Conservation (phyloP, 352 stramenopile genomes). For the Globisporangium irregulare region DNA sequence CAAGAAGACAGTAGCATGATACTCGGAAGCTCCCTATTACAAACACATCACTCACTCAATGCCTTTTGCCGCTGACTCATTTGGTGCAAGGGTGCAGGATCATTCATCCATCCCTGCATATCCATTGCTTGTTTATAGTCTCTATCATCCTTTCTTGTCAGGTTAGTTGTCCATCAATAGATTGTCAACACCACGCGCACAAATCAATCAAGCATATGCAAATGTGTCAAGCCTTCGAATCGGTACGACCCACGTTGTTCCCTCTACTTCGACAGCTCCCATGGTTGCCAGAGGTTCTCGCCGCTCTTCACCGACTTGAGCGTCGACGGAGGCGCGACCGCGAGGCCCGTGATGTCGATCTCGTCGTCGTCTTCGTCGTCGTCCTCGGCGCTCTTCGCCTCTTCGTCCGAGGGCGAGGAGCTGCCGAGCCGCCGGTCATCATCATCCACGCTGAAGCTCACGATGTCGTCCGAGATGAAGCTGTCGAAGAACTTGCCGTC, state of each 20-base stretch:
- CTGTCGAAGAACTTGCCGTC: conserved; percentile 28
- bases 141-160: neutral
- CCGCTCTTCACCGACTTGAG: conserved; percentile 34
- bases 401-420: conserved; percentile 34
- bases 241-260: neutral
- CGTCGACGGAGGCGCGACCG: conserved; percentile 31
- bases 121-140: neutral
- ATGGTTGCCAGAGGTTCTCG: conserved; percentile 71
- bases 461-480: conserved; percentile 35
- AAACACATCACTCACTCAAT: neutral
- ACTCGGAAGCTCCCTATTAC: neutral
- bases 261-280: conserved; percentile 46
- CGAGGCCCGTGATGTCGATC: conserved; percentile 66
- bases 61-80: neutral
- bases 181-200: neutral
- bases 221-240: neutral
- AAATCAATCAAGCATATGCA: neutral
- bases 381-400: conserved; percentile 37
- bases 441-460: conserved; percentile 29
- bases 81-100: neutral
- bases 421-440: conserved; percentile 29
- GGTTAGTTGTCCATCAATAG: neutral
- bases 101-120: neutral
- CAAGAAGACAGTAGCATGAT: neutral
- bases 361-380: conserved; percentile 52